These are phyloP conservation scores for Pyracantha coccinea DNA, from an alignment of 331 rosid genomes.

Conservation along the genomic window DNA sequence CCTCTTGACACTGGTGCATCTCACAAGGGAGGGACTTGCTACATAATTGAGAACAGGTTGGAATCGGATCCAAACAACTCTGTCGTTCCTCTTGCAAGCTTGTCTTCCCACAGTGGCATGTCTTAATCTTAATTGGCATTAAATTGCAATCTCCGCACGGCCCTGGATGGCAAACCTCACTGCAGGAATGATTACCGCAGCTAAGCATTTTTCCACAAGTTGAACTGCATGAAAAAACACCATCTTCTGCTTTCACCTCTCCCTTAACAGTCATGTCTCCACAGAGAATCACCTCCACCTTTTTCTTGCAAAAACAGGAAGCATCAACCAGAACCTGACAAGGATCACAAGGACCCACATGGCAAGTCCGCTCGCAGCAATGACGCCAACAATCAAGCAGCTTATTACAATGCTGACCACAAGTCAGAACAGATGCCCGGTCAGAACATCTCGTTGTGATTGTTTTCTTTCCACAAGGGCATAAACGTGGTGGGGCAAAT, in stretches of 20 bases:
- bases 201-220: slow-evolving; percentile 53
- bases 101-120: slow-evolving; percentile 87
- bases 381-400: slow-evolving; percentile 80
- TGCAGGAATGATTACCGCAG: slow-evolving; percentile 76
- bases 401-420: slow-evolving; percentile 74
- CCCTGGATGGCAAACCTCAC: slow-evolving; percentile 74
- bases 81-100: slow-evolving; percentile 52
- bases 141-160: slow-evolving; percentile 62
- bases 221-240: slow-evolving; percentile 64
- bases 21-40: slow-evolving; percentile 53
- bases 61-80: slow-evolving; percentile 82
- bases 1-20: slow-evolving; percentile 53
- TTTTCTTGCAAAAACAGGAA: slow-evolving; percentile 72
- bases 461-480: slow-evolving; percentile 87
- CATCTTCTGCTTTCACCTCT: slow-evolving; percentile 51
- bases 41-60: slow-evolving; percentile 70
- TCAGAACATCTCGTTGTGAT: slow-evolving; percentile 83
- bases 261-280: slow-evolving; percentile 78
- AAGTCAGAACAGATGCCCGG: slow-evolving; percentile 64
- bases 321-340: slow-evolving; percentile 60
- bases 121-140: slow-evolving; percentile 50
- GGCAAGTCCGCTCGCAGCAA: slow-evolving; percentile 54
- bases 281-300: slow-evolving; percentile 50
- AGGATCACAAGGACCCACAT: slow-evolving; percentile 73
- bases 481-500: slow-evolving; percentile 68